These are phyloP conservation scores for Elaphomyces granulatus DNA, from an alignment of 495 filamentous ascomycete species.

Conservation along the genomic window DNA sequence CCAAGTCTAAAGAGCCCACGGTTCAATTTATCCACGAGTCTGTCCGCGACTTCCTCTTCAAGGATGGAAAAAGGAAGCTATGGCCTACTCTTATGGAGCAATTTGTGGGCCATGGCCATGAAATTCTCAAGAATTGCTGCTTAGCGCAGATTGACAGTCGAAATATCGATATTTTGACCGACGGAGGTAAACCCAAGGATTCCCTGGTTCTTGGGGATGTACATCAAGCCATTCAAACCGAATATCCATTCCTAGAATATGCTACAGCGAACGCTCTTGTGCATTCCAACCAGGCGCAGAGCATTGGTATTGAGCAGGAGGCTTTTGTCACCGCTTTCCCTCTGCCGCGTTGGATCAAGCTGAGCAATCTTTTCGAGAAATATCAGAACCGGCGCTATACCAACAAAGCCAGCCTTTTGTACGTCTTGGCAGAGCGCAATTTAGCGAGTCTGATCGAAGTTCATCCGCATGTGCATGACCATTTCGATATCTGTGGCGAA, in stretches of 20 bases:
- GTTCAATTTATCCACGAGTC: constrained; percentile 34
- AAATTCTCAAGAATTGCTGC: constrained; percentile 17
- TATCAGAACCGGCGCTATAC: constrained; percentile 18
- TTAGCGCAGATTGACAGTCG: no score
- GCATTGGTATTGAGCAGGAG: neutral
- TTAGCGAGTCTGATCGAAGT: constrained; percentile 30
- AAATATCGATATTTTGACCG: no score
- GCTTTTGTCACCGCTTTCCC: no score
- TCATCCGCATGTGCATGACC: no score
- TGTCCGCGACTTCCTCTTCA: constrained; percentile 22
- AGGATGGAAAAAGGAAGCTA: constrained; percentile 18
- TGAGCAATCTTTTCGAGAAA: constrained; percentile 26
- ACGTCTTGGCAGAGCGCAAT: constrained; percentile 32
- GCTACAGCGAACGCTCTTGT: no score
- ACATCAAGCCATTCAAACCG: no score
- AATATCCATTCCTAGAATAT: no score
- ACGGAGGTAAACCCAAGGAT: no score
- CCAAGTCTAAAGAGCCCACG: constrained; percentile 10
- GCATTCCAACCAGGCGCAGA: no score
- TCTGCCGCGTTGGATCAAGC: constrained; percentile 30
- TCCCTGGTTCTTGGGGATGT: no score
- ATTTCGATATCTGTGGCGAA: no score
- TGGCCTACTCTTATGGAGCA: constrained; percentile 17
- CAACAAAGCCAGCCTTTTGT: constrained; percentile 22
- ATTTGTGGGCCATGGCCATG: constrained; percentile 18